A percentile compares a stretch with the other conserved stretches of the same genome.
These are phyloP conservation scores for Boletus sensibilis DNA, from an alignment of 768 basidiomycete species.

Conservation along the genomic window DNA sequence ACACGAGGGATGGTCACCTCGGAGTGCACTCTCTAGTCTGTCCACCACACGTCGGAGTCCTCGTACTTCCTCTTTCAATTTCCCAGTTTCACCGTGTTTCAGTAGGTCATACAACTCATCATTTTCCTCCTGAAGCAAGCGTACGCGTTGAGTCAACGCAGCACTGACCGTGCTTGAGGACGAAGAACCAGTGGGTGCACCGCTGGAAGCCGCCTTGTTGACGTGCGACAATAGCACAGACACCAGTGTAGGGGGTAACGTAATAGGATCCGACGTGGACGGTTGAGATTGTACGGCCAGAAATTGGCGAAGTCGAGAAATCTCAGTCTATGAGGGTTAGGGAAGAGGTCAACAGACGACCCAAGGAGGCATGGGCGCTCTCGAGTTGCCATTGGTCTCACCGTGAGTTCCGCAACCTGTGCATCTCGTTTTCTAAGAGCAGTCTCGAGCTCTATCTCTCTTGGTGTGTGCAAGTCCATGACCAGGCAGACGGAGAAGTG, in stretches of 20 bases:
- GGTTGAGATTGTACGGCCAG: conserved; percentile 58
- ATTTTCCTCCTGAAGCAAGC: conserved; percentile 80
- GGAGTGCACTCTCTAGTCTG: conserved; percentile 70
- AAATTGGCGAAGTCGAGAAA: conserved; percentile 64
- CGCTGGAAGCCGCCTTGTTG: conserved; percentile 38
- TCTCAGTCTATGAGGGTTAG: conserved; percentile 57
- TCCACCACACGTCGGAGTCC: conserved; percentile 65
- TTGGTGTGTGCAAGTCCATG: conserved; percentile 71
- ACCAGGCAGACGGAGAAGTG: conserved; percentile 13
- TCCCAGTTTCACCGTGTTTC: conserved; percentile 73
- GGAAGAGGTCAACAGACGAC: conserved; percentile 19
- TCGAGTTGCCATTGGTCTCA: conserved; percentile 39
- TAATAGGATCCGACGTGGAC: conserved; percentile 58
- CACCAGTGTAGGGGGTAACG: conserved; percentile 68
- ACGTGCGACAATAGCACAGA: conserved; percentile 71
- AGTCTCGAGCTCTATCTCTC: conserved; percentile 81
- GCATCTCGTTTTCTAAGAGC: conserved; percentile 73
- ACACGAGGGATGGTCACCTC: conserved; percentile 48
- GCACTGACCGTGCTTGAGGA: conserved; percentile 57
- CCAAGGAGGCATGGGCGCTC: conserved; percentile 21
- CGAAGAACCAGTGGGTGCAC: conserved; percentile 34
- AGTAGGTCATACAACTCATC: conserved; percentile 81
- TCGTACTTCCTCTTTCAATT: conserved; percentile 77
- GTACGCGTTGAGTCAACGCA: conserved; percentile 74
- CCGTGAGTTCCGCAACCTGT: conserved; percentile 69